Conservation (phyloP, 805 yeast species). For the Zygosaccharomyces kombuchaensis region DNA sequence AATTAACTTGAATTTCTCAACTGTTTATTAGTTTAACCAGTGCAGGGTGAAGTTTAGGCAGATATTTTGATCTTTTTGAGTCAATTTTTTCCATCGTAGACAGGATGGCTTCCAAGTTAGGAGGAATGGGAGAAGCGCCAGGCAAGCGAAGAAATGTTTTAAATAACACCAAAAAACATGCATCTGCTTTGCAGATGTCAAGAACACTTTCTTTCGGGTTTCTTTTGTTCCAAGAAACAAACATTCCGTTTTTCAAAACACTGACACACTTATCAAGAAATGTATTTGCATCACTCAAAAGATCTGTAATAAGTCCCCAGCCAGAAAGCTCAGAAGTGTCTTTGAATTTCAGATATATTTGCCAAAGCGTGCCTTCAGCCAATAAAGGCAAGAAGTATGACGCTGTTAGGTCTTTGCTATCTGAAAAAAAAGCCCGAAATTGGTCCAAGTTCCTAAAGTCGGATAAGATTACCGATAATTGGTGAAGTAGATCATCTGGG, state of each 20-base stretch:
- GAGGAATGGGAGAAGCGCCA: neutral
- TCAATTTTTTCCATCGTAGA: conserved; percentile 2
- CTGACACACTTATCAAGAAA: conserved; percentile 10
- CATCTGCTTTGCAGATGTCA: conserved; percentile 12
- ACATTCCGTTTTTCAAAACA: conserved; percentile 11
- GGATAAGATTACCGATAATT: conserved; percentile 14
- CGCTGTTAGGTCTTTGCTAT: conserved; percentile 13
- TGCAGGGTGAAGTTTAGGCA: conserved; percentile 5
- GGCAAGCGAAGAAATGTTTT: conserved; percentile 5
- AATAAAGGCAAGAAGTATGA: conserved; percentile 22
- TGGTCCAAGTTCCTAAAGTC: conserved; percentile 17
- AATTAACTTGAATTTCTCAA: neutral
- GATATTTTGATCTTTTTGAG: conserved; percentile 1
- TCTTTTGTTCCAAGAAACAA: conserved; percentile 6
- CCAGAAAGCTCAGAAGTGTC: neutral
- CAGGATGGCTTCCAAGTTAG: neutral
- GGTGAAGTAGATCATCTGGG: conserved; percentile 13
- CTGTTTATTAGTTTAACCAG: neutral
- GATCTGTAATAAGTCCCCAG: conserved; percentile 10
- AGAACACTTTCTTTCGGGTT: neutral
- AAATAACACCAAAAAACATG: conserved; percentile 10
- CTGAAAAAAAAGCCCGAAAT: conserved; percentile 22
- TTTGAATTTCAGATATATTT: conserved; percentile 3
- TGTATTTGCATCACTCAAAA: conserved; percentile 8
- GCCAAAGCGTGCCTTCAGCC: conserved; percentile 22